phyloP scores from a whole-genome alignment of 1,284 basidiomycete species.

The Agaricales sp. region DNA sequence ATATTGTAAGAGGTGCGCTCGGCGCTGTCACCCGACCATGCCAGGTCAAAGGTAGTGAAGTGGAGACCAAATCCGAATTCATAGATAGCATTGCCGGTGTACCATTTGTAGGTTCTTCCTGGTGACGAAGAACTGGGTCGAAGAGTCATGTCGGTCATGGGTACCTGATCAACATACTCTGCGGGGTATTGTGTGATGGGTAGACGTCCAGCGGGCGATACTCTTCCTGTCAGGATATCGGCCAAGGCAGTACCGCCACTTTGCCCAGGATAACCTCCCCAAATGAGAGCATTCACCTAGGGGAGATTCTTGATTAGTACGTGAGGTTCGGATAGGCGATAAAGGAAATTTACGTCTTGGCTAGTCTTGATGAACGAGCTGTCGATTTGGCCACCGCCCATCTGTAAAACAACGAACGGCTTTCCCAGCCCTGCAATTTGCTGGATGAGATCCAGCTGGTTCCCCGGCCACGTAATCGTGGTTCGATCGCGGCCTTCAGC shows the following conservation, averaged over 20 bases:
- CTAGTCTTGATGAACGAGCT: constrained; percentile 33
- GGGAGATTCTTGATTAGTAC: neutral
- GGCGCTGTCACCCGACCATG: constrained; percentile 23
- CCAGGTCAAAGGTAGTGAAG: constrained; percentile 37
- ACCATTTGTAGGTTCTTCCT: constrained; percentile 51
- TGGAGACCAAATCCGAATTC: constrained; percentile 43
- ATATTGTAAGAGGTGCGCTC: constrained; percentile 27
- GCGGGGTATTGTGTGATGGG: constrained; percentile 43
- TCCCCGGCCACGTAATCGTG: constrained; percentile 43
- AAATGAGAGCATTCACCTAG: constrained; percentile 42
- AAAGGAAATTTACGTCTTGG: constrained; percentile 22
- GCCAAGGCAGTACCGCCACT: constrained; percentile 40
- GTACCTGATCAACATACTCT: constrained; percentile 34
- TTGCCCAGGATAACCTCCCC: constrained; percentile 47
- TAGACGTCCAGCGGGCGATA: constrained; percentile 42
- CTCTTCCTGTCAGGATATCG: constrained; percentile 38
- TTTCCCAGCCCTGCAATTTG: constrained; percentile 34
- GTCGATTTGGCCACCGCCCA: constrained; percentile 48
- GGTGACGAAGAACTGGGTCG: constrained; percentile 33
- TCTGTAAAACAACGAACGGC: constrained; percentile 41
- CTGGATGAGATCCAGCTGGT: constrained; percentile 38
- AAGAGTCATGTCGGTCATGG: constrained; percentile 48
- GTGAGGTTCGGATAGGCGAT: constrained; percentile 1
- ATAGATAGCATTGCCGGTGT: constrained; percentile 35
- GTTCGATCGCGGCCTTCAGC: constrained; percentile 38